These are phyloP conservation scores for Cryphonectria radicalis DNA, from an alignment of 2,329 filamentous ascomycete species.

Conservation along the genomic window DNA sequence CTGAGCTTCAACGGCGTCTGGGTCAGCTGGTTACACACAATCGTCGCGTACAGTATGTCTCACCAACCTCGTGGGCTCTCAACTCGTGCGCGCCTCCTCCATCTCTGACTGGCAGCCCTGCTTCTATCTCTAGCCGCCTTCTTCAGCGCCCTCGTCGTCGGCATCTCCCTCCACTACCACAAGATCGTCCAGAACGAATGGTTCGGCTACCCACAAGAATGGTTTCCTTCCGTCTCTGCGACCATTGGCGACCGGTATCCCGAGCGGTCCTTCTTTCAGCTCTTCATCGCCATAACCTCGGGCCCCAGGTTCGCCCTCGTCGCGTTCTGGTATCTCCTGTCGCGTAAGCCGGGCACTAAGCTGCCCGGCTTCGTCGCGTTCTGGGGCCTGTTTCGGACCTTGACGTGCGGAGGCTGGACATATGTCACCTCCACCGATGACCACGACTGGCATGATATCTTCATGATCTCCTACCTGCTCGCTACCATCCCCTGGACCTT, in stretches of 20 bases:
- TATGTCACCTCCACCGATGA: slow-evolving; percentile 98
- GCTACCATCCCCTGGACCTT: slow-evolving; percentile 94
- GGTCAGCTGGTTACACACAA: slow-evolving; percentile 87
- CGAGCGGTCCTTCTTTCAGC: slow-evolving; percentile 93
- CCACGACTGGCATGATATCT: slow-evolving; percentile 98
- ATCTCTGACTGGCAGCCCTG: slow-evolving; percentile 25
- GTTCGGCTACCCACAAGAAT: slow-evolving; percentile 92
- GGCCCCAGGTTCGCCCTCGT: slow-evolving; percentile 92
- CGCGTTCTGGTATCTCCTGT: slow-evolving; percentile 89
- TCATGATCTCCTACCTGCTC: slow-evolving; percentile 98
- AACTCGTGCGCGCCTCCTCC: neutral
- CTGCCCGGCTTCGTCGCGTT: slow-evolving; percentile 82
- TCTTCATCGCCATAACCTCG: slow-evolving; percentile 96
- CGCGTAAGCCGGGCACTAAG: slow-evolving; percentile 71
- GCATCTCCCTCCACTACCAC: slow-evolving; percentile 81
- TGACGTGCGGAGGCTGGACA: slow-evolving; percentile 97
- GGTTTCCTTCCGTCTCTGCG: slow-evolving; percentile 94
- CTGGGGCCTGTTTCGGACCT: slow-evolving; percentile 82
- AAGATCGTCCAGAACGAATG: slow-evolving; percentile 99
- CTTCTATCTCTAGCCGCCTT: slow-evolving; percentile 68
- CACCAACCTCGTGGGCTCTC: neutral
- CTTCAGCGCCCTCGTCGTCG: slow-evolving; percentile 81
- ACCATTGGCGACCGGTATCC: slow-evolving; percentile 98
- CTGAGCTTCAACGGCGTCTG: slow-evolving; percentile 80
- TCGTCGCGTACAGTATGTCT: slow-evolving; percentile 76